Base-by-base conservation (phyloP, 306 rosid genomes). In the Calophaca sinica region DNA sequence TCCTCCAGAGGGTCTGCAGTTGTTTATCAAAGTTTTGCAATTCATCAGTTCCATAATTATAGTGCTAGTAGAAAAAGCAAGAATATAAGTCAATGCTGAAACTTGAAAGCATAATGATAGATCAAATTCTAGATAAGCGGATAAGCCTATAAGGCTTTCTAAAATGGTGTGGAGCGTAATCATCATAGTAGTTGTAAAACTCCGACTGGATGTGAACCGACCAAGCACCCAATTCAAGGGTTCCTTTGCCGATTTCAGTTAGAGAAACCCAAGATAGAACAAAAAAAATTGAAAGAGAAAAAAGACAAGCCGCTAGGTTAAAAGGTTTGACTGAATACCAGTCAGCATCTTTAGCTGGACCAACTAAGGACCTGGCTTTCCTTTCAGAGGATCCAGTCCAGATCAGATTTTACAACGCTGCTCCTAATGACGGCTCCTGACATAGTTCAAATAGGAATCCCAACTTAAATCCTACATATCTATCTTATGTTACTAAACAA, bases 1-100 rank as follows among this genome's bases (percentile, higher is more conserved):
- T 94, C 91, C 80, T 94, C 97, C 12, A 88, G 81, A 70, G 96
- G 87, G 84, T 92, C 99, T 94, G 93, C 39, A 86, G 70, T 84
- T 78, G 62, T 70, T 67, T 64, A 68, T 59, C 41, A 12, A 65
- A 77, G 45, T 10, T 68, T 33, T 59, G 42, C 58, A 59, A 71
- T 71, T 72, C 45, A 45, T 80, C 70, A 72, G 68, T 68, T 53
- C 62, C 78, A 69, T 68, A 59, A 14, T 51, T 52, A 74, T 44
- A 46, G 59, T 38, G 73, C 70, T 64, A 80, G 64, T 32, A 75
- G 13, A 20, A 74, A 48, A 69, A 72, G 54, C 41, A 55, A 52
- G 29, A 53, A 70, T 48, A 67, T 5, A 66, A 48, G 38, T 66
- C 12, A 51, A 66, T 4, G 62, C 31, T 42, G 38, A 42, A 70